phyloP scores from a whole-genome alignment of 257 asterid genomes.

The Solanum stenotomum region DNA sequence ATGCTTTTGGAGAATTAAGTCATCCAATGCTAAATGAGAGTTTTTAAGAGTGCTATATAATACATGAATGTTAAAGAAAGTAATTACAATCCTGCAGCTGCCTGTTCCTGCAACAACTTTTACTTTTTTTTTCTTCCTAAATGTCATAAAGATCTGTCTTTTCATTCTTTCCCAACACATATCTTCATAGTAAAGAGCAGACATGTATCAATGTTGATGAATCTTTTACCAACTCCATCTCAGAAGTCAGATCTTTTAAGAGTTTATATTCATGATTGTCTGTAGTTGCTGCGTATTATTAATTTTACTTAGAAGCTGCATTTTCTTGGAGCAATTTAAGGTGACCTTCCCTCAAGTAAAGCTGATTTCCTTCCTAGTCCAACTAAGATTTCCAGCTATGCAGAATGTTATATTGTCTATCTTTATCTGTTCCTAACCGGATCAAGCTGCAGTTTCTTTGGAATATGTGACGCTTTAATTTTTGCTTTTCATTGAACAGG shows the following conservation, averaged over 20 bases:
- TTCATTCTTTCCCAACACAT: background rate
- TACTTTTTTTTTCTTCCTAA: background rate
- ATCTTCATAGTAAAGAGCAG: background rate
- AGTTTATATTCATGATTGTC: background rate
- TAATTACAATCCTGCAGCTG: background rate
- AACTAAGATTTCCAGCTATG: background rate
- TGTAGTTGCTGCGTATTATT: background rate
- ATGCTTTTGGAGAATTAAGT: background rate
- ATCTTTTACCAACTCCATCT: background rate
- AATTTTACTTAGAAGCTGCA: background rate
- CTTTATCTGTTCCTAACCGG: background rate
- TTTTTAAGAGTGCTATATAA: background rate
- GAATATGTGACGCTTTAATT: background rate
- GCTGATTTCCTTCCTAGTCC: background rate
- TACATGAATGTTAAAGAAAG: background rate
- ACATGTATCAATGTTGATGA: background rate
- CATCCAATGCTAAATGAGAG: background rate
- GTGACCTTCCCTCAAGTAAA: background rate
- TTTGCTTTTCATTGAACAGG: slow-evolving; percentile 33
- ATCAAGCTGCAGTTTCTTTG: background rate
- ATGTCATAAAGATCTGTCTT: background rate
- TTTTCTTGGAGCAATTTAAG: background rate
- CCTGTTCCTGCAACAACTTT: background rate
- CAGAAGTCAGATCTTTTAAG: background rate
- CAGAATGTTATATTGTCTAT: background rate